Base-by-base conservation (phyloP, 345 rosid species). In the Salix viminalis region DNA sequence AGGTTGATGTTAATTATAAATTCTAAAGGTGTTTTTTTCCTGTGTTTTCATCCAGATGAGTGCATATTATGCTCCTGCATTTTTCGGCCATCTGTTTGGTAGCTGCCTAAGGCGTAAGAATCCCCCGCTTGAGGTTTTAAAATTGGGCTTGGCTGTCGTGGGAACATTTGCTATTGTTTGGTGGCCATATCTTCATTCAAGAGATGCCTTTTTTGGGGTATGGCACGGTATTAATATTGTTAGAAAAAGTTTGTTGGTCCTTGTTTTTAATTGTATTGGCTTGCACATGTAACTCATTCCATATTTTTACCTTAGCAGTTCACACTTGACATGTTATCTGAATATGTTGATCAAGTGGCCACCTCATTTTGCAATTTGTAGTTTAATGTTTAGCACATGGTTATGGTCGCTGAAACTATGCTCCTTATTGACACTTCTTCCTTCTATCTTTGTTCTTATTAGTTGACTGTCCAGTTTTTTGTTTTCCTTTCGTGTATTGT, bases 31-130 rank as follows among this genome's bases (percentile, higher is more conserved):
- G 41, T 56, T 72, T 28, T 61, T 69, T 61, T 26, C 81, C 23
- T 73, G 46, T 54, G 24, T 61, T 68, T 30, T 67, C 64, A 65
- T 72, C 72, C 87, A 96, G 99, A 93, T 93, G 98, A 96, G 97
- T 85, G 97, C 97, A 77, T 94, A 96, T 67, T 90, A 84, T 87
- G 98, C 98, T 5, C 97, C 97, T 18, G 99, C 97, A 2, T 90
- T 92, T 87, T 94, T 91, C 82, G 83, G 97, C 86, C 89, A 90
- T 83, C 89, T 92, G 68, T 80, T 96, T 12, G 98, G 99, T 71
- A 96, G 88, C 85, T 92, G 95, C 86, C 82, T 96, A 56, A 86
- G 87, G 81, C 83, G 89, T 24, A 90, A 86, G 76, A 85, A 76
- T 74, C 96, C 97, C 5, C 16, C 86, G 64, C 85, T 89, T 67